A percentile compares a stretch with the other conserved stretches of the same genome.
Conservation (phyloP, 2,329 filamentous ascomycete species). For the Paecilomyces formosus region DNA sequence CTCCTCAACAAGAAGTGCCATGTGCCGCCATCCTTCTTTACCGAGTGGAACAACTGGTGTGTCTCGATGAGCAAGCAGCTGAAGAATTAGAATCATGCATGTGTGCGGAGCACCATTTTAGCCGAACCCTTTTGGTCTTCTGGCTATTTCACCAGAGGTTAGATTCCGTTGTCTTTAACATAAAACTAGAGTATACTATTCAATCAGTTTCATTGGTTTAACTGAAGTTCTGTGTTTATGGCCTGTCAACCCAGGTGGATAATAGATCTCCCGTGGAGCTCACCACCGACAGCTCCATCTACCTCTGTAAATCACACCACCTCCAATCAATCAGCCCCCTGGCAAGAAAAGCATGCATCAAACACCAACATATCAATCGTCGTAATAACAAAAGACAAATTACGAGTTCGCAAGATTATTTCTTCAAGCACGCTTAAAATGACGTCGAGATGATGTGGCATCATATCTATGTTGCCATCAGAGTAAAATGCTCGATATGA, state of each 20-base stretch:
- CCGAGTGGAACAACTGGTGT: constrained; percentile 69
- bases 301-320: neutral
- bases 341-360: neutral
- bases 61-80: constrained; percentile 35
- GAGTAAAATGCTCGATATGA: neutral
- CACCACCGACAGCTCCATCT: neutral
- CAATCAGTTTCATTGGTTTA: too few relatives aligned
- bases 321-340: neutral
- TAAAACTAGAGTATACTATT: too few relatives aligned
- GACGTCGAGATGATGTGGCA: neutral
- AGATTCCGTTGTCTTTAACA: too few relatives aligned
- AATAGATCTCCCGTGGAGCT: neutral
- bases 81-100: constrained; percentile 20
- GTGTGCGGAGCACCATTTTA: too few relatives aligned
- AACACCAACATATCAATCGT: neutral
- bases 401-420: neutral
- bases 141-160: too few relatives aligned
- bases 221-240: too few relatives aligned
- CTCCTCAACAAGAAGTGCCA: constrained; percentile 49
- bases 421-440: neutral
- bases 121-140: too few relatives aligned
- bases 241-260: too few relatives aligned
- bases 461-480: neutral
- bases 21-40: constrained; percentile 60
- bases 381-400: neutral